A percentile compares a stretch with the other conserved stretches of the same genome.
phyloP scores from a whole-genome alignment of 164 flowering plant genomes.

The Annona cherimola region DNA sequence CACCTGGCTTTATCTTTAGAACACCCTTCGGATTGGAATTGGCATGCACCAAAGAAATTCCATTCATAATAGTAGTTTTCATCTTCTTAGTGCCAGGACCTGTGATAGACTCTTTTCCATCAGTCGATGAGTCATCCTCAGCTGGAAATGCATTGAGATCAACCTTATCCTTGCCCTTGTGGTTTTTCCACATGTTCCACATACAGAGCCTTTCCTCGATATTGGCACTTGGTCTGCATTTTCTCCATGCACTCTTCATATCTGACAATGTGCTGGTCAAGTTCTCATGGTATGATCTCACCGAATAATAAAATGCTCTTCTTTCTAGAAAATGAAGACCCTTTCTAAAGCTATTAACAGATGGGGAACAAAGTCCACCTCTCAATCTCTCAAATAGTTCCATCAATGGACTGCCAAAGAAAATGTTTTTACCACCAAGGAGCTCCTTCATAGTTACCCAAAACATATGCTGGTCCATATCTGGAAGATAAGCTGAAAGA shows the following conservation, averaged over 20 bases:
- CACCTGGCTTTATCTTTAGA: slow-evolving; percentile 24
- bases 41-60: slow-evolving; percentile 18
- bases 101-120: background rate
- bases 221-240: slow-evolving; percentile 16
- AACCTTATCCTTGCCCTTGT: slow-evolving; percentile 11
- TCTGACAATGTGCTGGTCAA: slow-evolving; percentile 21
- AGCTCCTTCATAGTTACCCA: slow-evolving; percentile 32
- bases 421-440: slow-evolving; percentile 26
- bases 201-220: slow-evolving; percentile 23
- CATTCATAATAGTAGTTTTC: slow-evolving; percentile 14
- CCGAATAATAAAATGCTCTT: slow-evolving; percentile 19
- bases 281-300: slow-evolving; percentile 28
- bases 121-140: slow-evolving; percentile 12
- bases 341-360: slow-evolving; percentile 25
- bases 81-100: slow-evolving; percentile 9
- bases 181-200: slow-evolving; percentile 18
- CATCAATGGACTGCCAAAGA: slow-evolving; percentile 31
- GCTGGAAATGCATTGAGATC: slow-evolving; percentile 29
- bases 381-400: slow-evolving; percentile 26
- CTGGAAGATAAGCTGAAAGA: slow-evolving; percentile 34
- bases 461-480: slow-evolving; percentile 36
- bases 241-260: slow-evolving; percentile 27
- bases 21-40: slow-evolving; percentile 22
- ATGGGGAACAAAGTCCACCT: slow-evolving; percentile 30
- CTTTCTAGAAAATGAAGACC: slow-evolving; percentile 22